Evolutionary conservation across 148 eudicot species (phyloP), one percentile per base, ranked within the genome.

Genomic region (Oxyria digyna): DNA sequence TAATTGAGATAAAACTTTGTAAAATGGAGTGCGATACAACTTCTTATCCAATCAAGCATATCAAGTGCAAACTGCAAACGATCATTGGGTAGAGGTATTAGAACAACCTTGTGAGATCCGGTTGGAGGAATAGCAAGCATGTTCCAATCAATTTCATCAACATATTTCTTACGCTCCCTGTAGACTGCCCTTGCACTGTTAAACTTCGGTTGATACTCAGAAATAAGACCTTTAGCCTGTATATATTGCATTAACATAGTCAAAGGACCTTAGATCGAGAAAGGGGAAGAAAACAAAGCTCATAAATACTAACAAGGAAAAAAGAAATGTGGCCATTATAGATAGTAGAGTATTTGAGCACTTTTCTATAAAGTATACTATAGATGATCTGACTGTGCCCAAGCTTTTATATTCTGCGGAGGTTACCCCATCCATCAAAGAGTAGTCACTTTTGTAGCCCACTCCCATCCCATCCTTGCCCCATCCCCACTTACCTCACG

Each of bases 131-230:
- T 80, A 21, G 99, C 94, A 74, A 95, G 89, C 89, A 91, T 79
- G 80, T 89, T 91, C 99, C 96, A 95, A 79, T 95, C 99, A 74
- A 95, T 95, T 80, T 91, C 99, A 85, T 91, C 97, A 69, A 78
- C 68, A 73, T 82, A 91, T 81, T 91, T 95, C 82, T 95, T 95
- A 69, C 79, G 78, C 82, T 91, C 94, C 72, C 99, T 81, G 62
- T 88, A 95, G 70, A 95, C 97, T 63, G 99, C 99, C 85, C 91
- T 95, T 15, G 97, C 97, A 74, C 99, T 95, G 71, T 88, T 91
- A 74, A 84, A 91, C 78, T 95, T 95, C 65, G 97, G 88, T 78
- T 95, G 99, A 74, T 80, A 87, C 73, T 95, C 99, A 27, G 99
- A 87, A 66, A 95, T 3, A 71, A 95, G 80, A 69, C 99, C 99